Evolutionary conservation across 2,329 filamentous ascomycete genomes (phyloP).

Genomic region (Ceratocystis albifundus): DNA sequence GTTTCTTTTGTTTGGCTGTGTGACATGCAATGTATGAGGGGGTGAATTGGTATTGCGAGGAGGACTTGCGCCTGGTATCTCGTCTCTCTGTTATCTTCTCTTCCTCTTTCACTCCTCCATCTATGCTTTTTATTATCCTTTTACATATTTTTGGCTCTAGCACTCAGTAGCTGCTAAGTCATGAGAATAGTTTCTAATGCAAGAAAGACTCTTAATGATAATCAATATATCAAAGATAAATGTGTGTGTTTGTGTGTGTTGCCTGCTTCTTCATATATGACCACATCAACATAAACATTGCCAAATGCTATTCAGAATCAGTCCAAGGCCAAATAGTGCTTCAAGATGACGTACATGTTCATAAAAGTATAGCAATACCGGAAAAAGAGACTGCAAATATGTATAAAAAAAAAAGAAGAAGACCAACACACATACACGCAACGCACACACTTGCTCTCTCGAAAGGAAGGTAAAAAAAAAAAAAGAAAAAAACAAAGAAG

Average conservation of each 20-base stretch:
- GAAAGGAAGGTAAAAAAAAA: background rate
- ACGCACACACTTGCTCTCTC: background rate
- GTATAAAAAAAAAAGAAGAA: slow-evolving; percentile 1
- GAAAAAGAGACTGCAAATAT: slow-evolving; percentile 8
- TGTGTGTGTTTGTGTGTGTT: too few species aligned
- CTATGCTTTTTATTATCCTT: background rate
- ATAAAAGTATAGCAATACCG: slow-evolving; percentile 8
- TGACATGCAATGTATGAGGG: slow-evolving; percentile 4
- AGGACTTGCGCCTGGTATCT: background rate
- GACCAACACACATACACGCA: background rate
- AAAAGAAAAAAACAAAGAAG: background rate
- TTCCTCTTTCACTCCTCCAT: background rate
- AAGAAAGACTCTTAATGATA: background rate
- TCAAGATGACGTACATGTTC: slow-evolving; percentile 4
- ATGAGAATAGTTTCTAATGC: slow-evolving; percentile 8
- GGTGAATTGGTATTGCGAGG: background rate
- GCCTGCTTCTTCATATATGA: too few species aligned
- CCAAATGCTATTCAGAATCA: too few species aligned
- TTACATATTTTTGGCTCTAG: background rate
- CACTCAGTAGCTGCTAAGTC: background rate
- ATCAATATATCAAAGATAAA: background rate
- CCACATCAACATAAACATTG: too few species aligned
- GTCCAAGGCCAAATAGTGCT: background rate
- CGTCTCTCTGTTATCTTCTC: background rate
- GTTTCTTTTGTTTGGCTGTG: slow-evolving; percentile 3